These are phyloP conservation scores for Corymbia calophylla DNA, from an alignment of 441 rosid genomes.

Conservation along the genomic window DNA sequence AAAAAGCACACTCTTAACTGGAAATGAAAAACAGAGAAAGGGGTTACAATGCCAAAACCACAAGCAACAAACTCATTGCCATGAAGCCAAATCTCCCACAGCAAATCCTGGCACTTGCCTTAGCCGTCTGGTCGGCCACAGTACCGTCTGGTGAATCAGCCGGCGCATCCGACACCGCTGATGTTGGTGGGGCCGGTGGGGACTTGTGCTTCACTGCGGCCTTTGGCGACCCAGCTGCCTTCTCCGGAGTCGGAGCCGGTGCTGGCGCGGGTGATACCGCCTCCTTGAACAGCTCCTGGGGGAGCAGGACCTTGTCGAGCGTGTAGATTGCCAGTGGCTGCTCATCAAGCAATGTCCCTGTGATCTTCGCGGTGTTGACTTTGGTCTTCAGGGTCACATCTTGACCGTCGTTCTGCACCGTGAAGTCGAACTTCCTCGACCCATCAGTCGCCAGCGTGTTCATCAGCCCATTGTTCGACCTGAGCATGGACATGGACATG, in stretches of 20 bases:
- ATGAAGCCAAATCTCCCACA: not conserved
- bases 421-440: slow-evolving; percentile 12
- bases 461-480: slow-evolving; percentile 12
- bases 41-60: not conserved
- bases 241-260: not conserved
- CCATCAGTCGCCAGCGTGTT: slow-evolving; percentile 16
- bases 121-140: not conserved
- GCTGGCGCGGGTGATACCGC: not conserved
- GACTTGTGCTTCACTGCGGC: not conserved
- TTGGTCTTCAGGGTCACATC: slow-evolving; percentile 10
- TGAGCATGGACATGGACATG: slow-evolving; percentile 7
- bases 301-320: slow-evolving; percentile 8
- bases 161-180: not conserved
- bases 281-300: slow-evolving; percentile 9
- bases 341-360: slow-evolving; percentile 6
- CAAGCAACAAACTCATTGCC: not conserved
- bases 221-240: not conserved
- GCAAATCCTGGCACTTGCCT: not conserved
- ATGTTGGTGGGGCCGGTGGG: not conserved
- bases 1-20: not conserved
- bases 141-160: not conserved
- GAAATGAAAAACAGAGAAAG: not conserved
- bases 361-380: slow-evolving; percentile 10
- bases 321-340: slow-evolving; percentile 8
- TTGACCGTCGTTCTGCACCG: slow-evolving; percentile 11